Evolutionary conservation across 768 basidiomycete species (phyloP).

Genomic region (Phaeotremella skinneri): DNA sequence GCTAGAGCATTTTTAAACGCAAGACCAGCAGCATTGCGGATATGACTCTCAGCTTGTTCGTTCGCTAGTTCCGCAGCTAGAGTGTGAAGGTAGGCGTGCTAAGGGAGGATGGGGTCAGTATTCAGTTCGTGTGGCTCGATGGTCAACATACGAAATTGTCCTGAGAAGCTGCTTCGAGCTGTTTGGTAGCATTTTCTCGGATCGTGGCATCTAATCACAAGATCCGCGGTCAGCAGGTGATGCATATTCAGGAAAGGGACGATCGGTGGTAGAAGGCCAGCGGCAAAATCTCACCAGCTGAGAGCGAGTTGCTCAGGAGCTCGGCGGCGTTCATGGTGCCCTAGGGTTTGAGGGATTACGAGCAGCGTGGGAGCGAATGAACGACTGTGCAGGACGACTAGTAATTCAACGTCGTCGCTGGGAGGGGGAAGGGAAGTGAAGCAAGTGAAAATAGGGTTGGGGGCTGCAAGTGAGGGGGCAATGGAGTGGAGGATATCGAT

Average conservation of each 20-base stretch:
- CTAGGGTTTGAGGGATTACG: not conserved
- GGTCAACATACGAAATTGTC: conserved; percentile 77
- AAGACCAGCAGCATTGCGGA: conserved; percentile 92
- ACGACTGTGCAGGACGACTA: not conserved
- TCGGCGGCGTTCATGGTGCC: conserved; percentile 80
- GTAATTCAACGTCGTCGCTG: not conserved
- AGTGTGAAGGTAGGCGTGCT: conserved; percentile 92
- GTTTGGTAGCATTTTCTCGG: conserved; percentile 86
- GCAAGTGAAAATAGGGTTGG: not conserved
- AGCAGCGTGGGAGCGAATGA: not conserved
- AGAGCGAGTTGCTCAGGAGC: conserved; percentile 88
- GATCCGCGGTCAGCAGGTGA: not conserved
- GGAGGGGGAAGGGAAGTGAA: not conserved
- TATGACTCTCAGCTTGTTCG: conserved; percentile 66
- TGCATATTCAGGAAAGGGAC: conserved; percentile 2
- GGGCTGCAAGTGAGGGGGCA: not conserved
- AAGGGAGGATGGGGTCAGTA: conserved; percentile 18
- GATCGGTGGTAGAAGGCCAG: conserved; percentile 10
- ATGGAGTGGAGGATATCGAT: not conserved
- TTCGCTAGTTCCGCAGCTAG: conserved; percentile 80
- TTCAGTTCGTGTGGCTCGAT: conserved; percentile 9
- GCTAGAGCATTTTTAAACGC: conserved; percentile 93
- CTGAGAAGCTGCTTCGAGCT: conserved; percentile 78
- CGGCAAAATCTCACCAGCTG: conserved; percentile 63
- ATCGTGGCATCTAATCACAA: conserved; percentile 68